A percentile compares a stretch with the other conserved stretches of the same genome.
Conservation (phyloP, 495 filamentous ascomycete species). For the Penicillium angulare region DNA sequence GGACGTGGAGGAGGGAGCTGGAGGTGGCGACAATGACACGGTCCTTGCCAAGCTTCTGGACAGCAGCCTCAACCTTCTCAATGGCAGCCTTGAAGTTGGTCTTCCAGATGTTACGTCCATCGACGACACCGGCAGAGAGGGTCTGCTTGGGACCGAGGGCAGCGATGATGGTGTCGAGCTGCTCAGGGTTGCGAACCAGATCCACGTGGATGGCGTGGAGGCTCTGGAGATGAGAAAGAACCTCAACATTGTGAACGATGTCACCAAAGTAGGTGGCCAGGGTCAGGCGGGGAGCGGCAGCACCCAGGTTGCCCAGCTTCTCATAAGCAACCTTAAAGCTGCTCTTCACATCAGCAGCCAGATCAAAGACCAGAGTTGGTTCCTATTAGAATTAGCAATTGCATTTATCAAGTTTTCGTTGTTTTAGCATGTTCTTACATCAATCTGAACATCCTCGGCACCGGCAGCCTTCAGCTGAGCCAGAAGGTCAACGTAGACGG, state of each 20-base stretch:
- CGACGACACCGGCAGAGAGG: constrained; percentile 92
- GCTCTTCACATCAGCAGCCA: constrained; percentile 80
- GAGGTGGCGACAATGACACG: constrained; percentile 95
- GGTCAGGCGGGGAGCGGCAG: constrained; percentile 74
- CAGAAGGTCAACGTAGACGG: constrained; percentile 89
- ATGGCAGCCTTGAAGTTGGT: constrained; percentile 92
- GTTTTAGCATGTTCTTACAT: no score
- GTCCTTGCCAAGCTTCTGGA: constrained; percentile 92
- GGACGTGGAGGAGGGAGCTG: constrained; percentile 94
- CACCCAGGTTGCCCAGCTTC: constrained; percentile 72
- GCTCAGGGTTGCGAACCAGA: constrained; percentile 94
- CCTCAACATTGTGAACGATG: constrained; percentile 96
- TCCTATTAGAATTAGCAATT: no score
- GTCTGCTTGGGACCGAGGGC: constrained; percentile 80
- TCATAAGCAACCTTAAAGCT: constrained; percentile 98
- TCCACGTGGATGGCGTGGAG: constrained; percentile 88
- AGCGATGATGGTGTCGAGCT: constrained; percentile 76
- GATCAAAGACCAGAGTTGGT: constrained; percentile 91
- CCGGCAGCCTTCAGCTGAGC: constrained; percentile 90
- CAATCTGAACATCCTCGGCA: constrained; percentile 92
- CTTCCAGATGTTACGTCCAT: constrained; percentile 99
- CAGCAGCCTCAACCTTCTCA: constrained; percentile 78
- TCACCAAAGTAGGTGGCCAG: constrained; percentile 98
- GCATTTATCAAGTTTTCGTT: no score
- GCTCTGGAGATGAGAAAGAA: constrained; percentile 64